phyloP scores from a whole-genome alignment of 257 asterid species.

The Solanum tacnaense region DNA sequence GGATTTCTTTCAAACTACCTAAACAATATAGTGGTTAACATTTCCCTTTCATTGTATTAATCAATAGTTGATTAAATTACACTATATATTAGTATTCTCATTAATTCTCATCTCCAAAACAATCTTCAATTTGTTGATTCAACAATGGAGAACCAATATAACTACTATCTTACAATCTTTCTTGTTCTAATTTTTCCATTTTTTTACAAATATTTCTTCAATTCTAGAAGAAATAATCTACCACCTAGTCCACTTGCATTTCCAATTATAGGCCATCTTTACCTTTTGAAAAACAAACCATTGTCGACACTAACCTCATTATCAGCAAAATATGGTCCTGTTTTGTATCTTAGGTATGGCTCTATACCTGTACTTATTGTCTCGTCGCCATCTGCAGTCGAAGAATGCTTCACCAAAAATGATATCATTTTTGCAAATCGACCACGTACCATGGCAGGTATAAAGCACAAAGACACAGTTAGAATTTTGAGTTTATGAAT shows the following conservation, averaged over 20 bases:
- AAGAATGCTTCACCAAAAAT: slow-evolving; percentile 8
- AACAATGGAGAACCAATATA: background rate
- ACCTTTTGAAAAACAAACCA: slow-evolving; percentile 29
- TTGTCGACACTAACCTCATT: slow-evolving; percentile 11
- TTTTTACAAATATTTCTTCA: background rate
- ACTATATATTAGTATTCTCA: background rate
- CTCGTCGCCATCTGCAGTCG: slow-evolving; percentile 35
- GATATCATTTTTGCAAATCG: slow-evolving; percentile 43
- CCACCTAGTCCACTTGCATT: slow-evolving; percentile 40
- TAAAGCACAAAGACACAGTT: no score
- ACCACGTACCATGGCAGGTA: slow-evolving; percentile 17
- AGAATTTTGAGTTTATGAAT: background rate
- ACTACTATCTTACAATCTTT: background rate
- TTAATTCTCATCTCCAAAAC: background rate
- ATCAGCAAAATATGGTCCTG: slow-evolving; percentile 31
- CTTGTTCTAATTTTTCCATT: background rate
- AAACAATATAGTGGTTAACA: background rate
- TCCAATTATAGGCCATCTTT: slow-evolving; percentile 50
- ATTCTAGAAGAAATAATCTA: background rate
- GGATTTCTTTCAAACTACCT: background rate
- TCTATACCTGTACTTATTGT: slow-evolving; percentile 18
- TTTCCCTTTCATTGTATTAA: background rate
- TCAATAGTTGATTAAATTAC: background rate
- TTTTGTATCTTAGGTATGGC: slow-evolving; percentile 33
- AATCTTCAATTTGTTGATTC: background rate